These are phyloP conservation scores for Anethum foeniculum DNA, from an alignment of 140 eudicot species.

Conservation along the genomic window DNA sequence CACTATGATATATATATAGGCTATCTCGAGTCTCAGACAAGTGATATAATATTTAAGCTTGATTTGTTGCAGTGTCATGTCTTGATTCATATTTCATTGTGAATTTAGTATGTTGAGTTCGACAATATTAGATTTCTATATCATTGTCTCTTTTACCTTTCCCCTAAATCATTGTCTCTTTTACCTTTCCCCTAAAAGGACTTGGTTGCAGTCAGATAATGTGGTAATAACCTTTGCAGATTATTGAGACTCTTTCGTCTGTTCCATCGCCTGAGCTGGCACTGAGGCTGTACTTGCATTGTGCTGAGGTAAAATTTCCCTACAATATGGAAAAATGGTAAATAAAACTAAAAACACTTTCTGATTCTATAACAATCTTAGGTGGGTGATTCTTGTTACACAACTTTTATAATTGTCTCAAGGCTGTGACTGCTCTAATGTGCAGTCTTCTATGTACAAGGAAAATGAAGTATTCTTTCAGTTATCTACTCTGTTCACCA, in stretches of 20 bases:
- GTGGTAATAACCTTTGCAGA: conserved; percentile 34
- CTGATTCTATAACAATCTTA: background rate
- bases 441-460: background rate
- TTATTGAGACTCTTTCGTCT: conserved; percentile 66
- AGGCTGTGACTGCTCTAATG: background rate
- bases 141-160: background rate
- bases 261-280: conserved; percentile 94
- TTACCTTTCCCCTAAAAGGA: background rate
- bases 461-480: background rate
- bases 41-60: conserved; percentile 8
- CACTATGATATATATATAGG: background rate
- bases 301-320: conserved; percentile 74
- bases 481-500: background rate
- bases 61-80: background rate
- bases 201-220: background rate
- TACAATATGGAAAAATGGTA: background rate
- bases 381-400: background rate
- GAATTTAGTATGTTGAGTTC: background rate
- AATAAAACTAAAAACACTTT: background rate
- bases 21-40: background rate
- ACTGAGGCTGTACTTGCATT: conserved; percentile 82
- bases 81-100: background rate
- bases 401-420: background rate
- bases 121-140: background rate
- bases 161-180: background rate